Evolutionary conservation across 805 yeast species (phyloP), one percentile per base, ranked within the genome.

Genomic region (Starmerella roubikii): DNA sequence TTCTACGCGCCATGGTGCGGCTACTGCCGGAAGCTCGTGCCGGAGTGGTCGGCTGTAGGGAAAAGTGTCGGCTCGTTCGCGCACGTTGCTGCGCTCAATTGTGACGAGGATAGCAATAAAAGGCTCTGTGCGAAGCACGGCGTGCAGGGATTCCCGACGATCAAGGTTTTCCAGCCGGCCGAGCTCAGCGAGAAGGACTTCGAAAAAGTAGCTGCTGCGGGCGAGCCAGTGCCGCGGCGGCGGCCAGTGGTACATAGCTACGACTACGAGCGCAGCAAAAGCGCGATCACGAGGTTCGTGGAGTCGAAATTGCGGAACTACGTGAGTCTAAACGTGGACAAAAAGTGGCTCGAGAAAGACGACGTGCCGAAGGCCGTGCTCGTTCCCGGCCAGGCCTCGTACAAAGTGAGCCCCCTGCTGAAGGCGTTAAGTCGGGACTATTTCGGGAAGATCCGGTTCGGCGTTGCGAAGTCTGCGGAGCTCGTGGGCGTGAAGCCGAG

Each of bases 1-100:
- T 88, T 86, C 65, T 86, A 82, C 57, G 96, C 97, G 35, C 93
- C 96, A 58, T 88, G 97, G 96, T 86, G 96, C 69, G 95, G 95
- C 15, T 91, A 86, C 65, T 86, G 96, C 70, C 84, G 86, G 67
- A 69, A 74, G 41, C 62, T 88, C 36, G 71, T 74, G 42, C 76
- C 79, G 3, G 73, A 72, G 2, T 78, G 67, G 57, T 62, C 65
- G 35, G 76, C 76, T 53, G 72, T 77, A 12, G 93, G 81, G 6
- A 71, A 70, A 37, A 57, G 61, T 22, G 62, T 81, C 6, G 68
- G 70, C 22, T 65, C 62, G 6, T 48, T 60, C 15, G 68, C 59
- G 10, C 54, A 52, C 15, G 78, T 84, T 15, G 94, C 74, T 3
- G 81, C 94, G 13, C 85, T 91, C 4, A 76, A 88, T 56, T 91